Conservation (phyloP, 306 rosid species). For the Phaseolus lunatus region DNA sequence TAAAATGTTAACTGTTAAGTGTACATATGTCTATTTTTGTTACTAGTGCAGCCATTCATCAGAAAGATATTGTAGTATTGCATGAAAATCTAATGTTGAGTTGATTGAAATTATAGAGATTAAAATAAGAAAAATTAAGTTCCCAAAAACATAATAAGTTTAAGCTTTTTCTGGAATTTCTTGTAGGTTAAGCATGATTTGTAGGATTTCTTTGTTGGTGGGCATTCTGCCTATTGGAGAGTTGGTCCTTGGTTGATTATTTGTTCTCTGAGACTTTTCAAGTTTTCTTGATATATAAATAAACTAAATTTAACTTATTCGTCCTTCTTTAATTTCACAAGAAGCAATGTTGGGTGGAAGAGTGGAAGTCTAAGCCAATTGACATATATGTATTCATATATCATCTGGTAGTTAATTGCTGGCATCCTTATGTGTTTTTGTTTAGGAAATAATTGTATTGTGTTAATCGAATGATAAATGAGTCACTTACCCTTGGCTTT, state of each 20-base stretch:
- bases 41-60: not conserved
- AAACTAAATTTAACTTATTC: conserved; percentile 2
- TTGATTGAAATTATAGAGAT: not conserved
- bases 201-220: not conserved
- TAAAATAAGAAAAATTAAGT: not conserved
- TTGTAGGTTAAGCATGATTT: not conserved
- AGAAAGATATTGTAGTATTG: not conserved
- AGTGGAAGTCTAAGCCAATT: not conserved
- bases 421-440: conserved; percentile 6
- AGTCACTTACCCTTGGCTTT: conserved; percentile 18
- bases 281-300: not conserved
- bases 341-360: not conserved
- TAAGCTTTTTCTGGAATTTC: not conserved
- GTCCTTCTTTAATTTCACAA: not conserved
- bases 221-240: not conserved
- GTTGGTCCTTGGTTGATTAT: not conserved
- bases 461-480: not conserved
- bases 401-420: not conserved
- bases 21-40: not conserved
- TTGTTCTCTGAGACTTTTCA: not conserved
- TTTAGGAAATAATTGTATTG: conserved; percentile 11
- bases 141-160: not conserved
- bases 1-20: not conserved
- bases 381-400: not conserved
- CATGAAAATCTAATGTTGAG: not conserved